phyloP scores from a whole-genome alignment of 2,329 filamentous ascomycete species.

The Cladophialophora yegresii region DNA sequence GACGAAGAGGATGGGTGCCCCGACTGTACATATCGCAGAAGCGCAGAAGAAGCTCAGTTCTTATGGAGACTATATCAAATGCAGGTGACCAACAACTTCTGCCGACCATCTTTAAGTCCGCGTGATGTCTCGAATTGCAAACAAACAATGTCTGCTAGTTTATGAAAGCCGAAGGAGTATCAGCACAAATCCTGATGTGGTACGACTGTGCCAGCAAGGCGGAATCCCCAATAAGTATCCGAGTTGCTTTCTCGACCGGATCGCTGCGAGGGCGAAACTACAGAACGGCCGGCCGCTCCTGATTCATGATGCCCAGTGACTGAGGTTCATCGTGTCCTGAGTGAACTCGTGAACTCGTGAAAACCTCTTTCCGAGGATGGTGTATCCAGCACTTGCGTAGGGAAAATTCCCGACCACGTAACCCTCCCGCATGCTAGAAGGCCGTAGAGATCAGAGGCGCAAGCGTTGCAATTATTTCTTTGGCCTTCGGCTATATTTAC shows the following conservation, averaged over 20 bases:
- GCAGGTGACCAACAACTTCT: background rate
- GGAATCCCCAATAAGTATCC: background rate
- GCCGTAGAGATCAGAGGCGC: background rate
- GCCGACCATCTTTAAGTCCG: background rate
- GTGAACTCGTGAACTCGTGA: background rate
- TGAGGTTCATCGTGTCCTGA: background rate
- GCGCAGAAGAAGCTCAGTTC: background rate
- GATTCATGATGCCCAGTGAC: background rate
- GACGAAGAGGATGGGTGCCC: background rate
- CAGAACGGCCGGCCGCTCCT: background rate
- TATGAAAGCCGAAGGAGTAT: background rate
- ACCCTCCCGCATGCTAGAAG: background rate
- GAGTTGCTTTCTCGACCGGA: background rate
- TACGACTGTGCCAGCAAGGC: background rate
- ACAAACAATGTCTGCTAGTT: background rate
- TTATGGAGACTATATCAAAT: background rate
- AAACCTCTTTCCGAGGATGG: background rate
- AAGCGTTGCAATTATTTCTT: too few relatives aligned
- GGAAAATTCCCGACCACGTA: background rate
- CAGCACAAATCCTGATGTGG: background rate
- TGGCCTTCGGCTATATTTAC: background rate
- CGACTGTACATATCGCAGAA: background rate
- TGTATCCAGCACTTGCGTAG: background rate
- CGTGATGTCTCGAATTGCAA: background rate
- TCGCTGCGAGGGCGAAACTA: background rate